Evolutionary conservation across 208 protist genomes (phyloP).

Genomic region (Leishmania aethiopica): DNA sequence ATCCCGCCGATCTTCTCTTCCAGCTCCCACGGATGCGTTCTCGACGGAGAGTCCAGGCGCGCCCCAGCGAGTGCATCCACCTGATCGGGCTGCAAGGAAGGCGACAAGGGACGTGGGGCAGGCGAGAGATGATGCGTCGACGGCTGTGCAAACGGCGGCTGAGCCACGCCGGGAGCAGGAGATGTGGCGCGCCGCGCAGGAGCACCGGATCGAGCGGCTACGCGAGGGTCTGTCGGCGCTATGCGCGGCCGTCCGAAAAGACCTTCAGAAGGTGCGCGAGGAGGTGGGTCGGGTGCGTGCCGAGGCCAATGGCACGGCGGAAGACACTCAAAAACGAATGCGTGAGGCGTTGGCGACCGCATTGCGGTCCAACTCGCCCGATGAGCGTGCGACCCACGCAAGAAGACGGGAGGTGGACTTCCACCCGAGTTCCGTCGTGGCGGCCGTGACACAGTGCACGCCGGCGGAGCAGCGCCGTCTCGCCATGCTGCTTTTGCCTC

Average conservation of each 20-base stretch:
- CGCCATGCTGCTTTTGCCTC: conserved; percentile 25
- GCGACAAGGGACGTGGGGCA: background rate
- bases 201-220: conserved; percentile 38
- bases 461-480: conserved; percentile 28
- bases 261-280: conserved; percentile 48
- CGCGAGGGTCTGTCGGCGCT: conserved; percentile 65
- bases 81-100: background rate
- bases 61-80: conserved; percentile 1
- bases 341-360: background rate
- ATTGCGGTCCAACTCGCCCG: background rate
- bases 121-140: background rate
- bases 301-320: background rate
- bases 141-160: background rate
- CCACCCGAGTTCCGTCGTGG: conserved; percentile 12
- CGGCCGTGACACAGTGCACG: conserved; percentile 23
- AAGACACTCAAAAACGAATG: background rate
- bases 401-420: conserved; percentile 2
- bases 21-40: background rate
- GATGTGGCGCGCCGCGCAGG: conserved; percentile 13
- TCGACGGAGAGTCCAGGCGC: background rate
- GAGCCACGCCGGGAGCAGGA: conserved; percentile 10
- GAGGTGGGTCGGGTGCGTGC: conserved; percentile 9
- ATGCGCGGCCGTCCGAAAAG: conserved; percentile 64
- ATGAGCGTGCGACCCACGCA: background rate
- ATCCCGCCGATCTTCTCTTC: background rate